Conservation (phyloP, 306 rosid species). For the Pterocarpus santalinus region DNA sequence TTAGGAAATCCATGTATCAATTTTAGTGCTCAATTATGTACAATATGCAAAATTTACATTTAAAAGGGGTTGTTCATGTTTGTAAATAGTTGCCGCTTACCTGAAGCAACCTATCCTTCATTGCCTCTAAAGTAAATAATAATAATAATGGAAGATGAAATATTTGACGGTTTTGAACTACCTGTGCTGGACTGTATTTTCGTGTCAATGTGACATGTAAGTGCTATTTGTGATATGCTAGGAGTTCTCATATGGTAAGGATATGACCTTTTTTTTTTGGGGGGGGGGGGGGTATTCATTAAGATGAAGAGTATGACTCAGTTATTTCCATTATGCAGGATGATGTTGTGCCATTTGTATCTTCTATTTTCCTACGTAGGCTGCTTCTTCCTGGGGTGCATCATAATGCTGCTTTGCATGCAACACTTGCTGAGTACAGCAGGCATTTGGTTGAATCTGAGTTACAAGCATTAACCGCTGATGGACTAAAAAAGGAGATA, state of each 20-base stretch:
- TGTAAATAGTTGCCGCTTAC: neutral
- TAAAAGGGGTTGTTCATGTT: slow-evolving; percentile 10
- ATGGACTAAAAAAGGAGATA: slow-evolving; percentile 86
- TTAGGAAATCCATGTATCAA: slow-evolving; percentile 3
- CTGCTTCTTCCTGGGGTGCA: slow-evolving; percentile 90
- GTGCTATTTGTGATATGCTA: slow-evolving; percentile 32
- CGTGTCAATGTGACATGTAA: neutral
- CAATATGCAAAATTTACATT: slow-evolving; percentile 31
- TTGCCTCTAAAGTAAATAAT: neutral
- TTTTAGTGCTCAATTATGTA: slow-evolving; percentile 5
- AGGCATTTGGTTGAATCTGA: slow-evolving; percentile 86
- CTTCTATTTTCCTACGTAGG: slow-evolving; percentile 83
- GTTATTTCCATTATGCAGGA: slow-evolving; percentile 71
- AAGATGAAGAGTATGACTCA: slow-evolving; percentile 27
- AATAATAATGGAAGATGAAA: slow-evolving; percentile 27
- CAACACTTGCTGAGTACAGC: slow-evolving; percentile 80
- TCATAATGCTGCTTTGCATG: slow-evolving; percentile 75
- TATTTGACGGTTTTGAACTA: slow-evolving; percentile 20
- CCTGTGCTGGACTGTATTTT: slow-evolving; percentile 16
- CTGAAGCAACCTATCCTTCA: slow-evolving; percentile 34
- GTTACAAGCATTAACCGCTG: slow-evolving; percentile 76
- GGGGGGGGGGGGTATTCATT: neutral
- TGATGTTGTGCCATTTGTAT: slow-evolving; percentile 69
- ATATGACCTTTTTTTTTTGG: slow-evolving; percentile 25
- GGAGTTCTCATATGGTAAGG: slow-evolving; percentile 41